Conservation (phyloP, 2,329 filamentous ascomycete species). For the Cladobotryum protrusum region DNA sequence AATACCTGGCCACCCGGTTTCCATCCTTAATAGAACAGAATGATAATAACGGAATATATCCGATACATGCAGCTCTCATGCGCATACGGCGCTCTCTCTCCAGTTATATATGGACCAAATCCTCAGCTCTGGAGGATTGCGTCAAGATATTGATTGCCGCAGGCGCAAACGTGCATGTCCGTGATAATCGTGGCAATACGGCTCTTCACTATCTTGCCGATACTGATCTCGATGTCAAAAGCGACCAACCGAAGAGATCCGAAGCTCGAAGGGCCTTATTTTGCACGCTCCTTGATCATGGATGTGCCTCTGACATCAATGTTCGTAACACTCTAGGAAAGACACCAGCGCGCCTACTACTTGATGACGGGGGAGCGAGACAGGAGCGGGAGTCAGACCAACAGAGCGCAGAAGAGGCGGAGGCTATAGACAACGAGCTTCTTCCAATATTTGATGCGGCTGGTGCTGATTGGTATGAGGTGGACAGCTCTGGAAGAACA, state of each 20-base stretch:
- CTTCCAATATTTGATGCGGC: not conserved
- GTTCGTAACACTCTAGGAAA: not conserved
- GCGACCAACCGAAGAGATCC: not conserved
- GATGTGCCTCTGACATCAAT: not conserved
- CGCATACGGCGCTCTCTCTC: not conserved
- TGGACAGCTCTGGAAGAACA: not conserved
- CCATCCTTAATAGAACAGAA: not conserved
- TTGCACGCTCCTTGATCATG: not conserved
- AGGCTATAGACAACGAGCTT: not conserved
- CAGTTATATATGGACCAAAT: not conserved
- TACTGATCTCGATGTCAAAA: not conserved
- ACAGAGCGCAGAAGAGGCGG: not conserved
- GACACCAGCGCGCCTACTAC: not conserved
- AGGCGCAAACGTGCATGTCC: not conserved
- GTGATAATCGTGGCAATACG: not conserved
- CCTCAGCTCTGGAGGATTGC: not conserved
- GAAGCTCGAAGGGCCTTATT: not conserved
- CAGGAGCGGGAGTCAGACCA: not conserved
- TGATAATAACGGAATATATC: not conserved
- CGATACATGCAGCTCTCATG: not conserved
- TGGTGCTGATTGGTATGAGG: not conserved
- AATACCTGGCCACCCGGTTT: not conserved
- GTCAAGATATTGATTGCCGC: not conserved
- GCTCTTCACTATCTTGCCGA: constrained; percentile 4
- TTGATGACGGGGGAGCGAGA: not conserved